Evolutionary conservation across 192 early-diverging fungal genomes (phyloP), one percentile per base, ranked within the genome.

Genomic region (Chytriomyces confervae): DNA sequence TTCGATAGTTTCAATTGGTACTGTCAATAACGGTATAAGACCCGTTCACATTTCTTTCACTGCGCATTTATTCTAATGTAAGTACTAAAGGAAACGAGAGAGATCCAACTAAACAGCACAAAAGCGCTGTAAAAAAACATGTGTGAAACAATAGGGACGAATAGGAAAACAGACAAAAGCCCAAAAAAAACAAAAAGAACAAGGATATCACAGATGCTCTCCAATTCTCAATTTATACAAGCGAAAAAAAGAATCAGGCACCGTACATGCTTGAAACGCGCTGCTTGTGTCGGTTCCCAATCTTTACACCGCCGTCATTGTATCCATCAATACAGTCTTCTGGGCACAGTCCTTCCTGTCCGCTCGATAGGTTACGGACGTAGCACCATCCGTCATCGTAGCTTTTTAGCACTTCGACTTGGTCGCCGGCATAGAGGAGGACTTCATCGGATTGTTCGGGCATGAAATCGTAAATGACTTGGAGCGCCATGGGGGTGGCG

Each of bases 341-440:
- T 24, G 87, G 87, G 76, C 84, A 87, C 66, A 72, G 62, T 7
- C 87, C 87, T 47, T 79, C 84, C 72, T 84, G 72, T 24, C 80
- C 76, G 9, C 84, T 87, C 50, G 76, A 80, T 77, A 83, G 62
- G 77, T 88, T 88, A 50, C 75, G 76, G 6, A 84, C 85, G 51
- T 51, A 82, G 27, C 79, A 82, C 87, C 87, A 88, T 47, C 87
- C 53, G 60, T 60, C 70, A 61, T 72, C 70, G 53, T 49, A 72
- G 16, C 9, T 60, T 43, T 72, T 50, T 2, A 45, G 11, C 4
- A 72, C 18, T 5, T 49, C 45, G 8, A 72, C 53, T 18, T 72
- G 13, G 27, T 72, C 50, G 36, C 70, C 70, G 7, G 45, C 53
- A 3, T 8, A 43, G 9, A 72, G 36, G 9, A n/a, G 9, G 20